These are phyloP conservation scores for Wickerhamomyces pijperi DNA, from an alignment of 805 yeast genomes.

Conservation along the genomic window DNA sequence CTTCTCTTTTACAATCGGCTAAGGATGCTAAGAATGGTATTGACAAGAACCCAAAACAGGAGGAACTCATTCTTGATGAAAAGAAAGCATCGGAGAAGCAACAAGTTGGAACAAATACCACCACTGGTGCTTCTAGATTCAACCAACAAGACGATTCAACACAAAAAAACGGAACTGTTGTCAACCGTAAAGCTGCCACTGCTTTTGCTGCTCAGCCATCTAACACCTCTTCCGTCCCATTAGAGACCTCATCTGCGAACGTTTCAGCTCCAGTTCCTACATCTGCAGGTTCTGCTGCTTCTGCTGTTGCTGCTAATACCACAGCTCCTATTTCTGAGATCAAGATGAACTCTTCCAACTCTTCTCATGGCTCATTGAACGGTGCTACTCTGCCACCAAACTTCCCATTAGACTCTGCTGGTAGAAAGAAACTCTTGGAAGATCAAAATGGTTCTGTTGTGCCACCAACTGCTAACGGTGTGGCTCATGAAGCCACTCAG, in stretches of 20 bases:
- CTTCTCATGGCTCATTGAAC: conserved; percentile 4
- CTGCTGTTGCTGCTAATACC: conserved; percentile 1
- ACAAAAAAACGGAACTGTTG: too few species aligned
- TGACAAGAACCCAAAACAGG: neutral
- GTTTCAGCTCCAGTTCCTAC: too few species aligned
- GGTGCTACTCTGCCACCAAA: conserved; percentile 6
- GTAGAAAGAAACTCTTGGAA: neutral
- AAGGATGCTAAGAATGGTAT: conserved; percentile 2
- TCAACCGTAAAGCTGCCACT: neutral
- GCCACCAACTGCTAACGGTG: too few species aligned
- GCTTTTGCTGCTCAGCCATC: neutral
- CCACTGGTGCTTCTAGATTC: neutral
- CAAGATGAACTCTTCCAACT: neutral
- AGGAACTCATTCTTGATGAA: neutral
- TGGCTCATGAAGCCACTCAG: too few species aligned
- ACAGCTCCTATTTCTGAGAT: neutral
- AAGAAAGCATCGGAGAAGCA: too few species aligned
- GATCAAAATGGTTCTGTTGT: neutral
- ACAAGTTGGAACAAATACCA: neutral
- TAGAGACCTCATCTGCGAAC: too few species aligned
- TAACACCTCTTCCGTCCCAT: conserved; percentile 1
- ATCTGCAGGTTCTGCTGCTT: conserved; percentile 4
- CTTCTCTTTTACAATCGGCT: neutral
- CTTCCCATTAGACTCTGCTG: neutral
- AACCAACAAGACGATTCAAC: neutral